Evolutionary conservation across 225 moss, liverwort and hornwort genomes (phyloP), one percentile per base, ranked within the genome.

Genomic region (Antitrichia curtipendula): DNA sequence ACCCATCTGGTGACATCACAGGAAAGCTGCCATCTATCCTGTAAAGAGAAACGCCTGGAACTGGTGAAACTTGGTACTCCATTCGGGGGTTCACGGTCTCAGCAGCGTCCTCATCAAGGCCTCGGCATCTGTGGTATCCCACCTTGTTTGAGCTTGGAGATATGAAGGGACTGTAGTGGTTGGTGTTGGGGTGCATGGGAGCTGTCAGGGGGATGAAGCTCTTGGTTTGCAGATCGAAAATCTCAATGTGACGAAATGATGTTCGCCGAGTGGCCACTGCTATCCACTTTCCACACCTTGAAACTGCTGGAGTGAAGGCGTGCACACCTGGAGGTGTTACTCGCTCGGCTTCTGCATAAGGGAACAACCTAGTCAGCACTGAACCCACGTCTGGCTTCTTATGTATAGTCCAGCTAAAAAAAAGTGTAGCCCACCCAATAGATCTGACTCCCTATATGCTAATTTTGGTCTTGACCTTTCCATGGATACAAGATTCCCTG

Each of bases 131-230:
- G 86, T 98, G 97, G 86, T 96, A 98, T 40, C 96, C 95, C 8
- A 98, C 38, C 70, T 91, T 92, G n/a, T 86, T 86, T 2, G 95
- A 93, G 80, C 52, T 88, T 25, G 93, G 88, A 40, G 96, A 96
- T 45, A 98, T 91, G 75, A 96, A 96, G 27, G 97, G 97, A 68
- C 85, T 96, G 88, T 95, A 98, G 78, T 98, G 97, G 84, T 95
- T 72, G 54, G 89, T 83, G 66, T 82, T 50, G 9, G 96, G 96
- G 78, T 94, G 89, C 45, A 96, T 89, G 15, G 66, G 85, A 81
- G 93, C 87, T 54, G 96, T 96, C 28, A 98, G 19, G 16, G 91
- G 90, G 66, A 91, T 74, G 84, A 98, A 98, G 18, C 62, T 78
- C 69, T 86, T 86, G 4, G 91, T 77, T 78, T 86, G 52, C 76